Evolutionary conservation across 1,139 yeast genomes (phyloP), one percentile per base, ranked within the genome.

Genomic region (Yamadazyma atmosphaerica): DNA sequence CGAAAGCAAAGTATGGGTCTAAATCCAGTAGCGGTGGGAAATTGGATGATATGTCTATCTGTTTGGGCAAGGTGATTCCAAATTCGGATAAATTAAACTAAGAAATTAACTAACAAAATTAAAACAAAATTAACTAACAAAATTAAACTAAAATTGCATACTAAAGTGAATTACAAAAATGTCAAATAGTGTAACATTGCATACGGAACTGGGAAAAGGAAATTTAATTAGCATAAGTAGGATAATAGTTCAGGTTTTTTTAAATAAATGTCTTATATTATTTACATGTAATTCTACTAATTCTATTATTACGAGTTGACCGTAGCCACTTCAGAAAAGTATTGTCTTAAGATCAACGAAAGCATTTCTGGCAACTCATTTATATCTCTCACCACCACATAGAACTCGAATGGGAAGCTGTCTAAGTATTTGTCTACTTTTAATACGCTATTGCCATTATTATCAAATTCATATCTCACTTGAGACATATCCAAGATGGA

Each of bases 401-500:
- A 94, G 60, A 86, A 92, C 56, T 94, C 98, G 63, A 94, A 94
- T 51, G 98, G 98, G 80, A 94, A 94, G 18, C 86, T 79, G 51
- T 92, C 97, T 63, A 94, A 74, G 54, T 94, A 94, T 52, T 83
- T 85, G 44, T 81, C 84, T 44, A 94, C 94, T 58, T 84, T 77
- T 47, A 94, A 68, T 33, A 77, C 77, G 79, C 81, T 74, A 40
- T 77, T 77, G 3, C 97, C 97, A n/a, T 64, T 72, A 47, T 81
- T 84, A 26, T 86, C 81, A 13, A 77, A 72, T 18, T 60, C 71
- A 55, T 90, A 94, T 42, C 75, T 79, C 25, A 90, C 98, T 65
- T 92, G 97, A 43, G 83, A 85, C 96, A 94, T 89, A 51, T 92
- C 97, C 68, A 92, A 67, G 46, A 94, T 90, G 2, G 96, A 87